phyloP scores from a whole-genome alignment of 176 grass and related monocot species.

The Chrysopogon serrulatus region DNA sequence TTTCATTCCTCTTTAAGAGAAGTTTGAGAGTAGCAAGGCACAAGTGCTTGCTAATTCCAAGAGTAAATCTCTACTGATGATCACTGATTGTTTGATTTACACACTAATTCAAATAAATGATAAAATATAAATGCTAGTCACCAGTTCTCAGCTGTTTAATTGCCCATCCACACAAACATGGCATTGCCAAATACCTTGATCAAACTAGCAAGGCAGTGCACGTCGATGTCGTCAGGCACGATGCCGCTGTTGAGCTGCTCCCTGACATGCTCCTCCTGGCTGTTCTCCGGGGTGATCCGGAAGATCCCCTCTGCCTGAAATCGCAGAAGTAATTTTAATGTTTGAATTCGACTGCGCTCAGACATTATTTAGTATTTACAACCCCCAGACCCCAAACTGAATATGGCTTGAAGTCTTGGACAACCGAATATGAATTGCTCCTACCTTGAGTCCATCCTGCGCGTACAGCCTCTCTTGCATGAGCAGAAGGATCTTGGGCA shows the following conservation, averaged over 20 bases:
- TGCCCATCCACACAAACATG: too few species aligned
- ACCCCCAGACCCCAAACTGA: neutral
- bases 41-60: neutral
- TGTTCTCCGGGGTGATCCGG: constrained; percentile 78
- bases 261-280: constrained; percentile 85
- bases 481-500: constrained; percentile 90
- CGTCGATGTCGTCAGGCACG: constrained; percentile 81
- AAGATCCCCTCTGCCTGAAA: constrained; percentile 90
- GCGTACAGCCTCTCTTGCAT: constrained; percentile 65
- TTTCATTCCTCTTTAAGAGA: neutral
- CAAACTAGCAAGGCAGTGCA: constrained; percentile 85
- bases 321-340: neutral
- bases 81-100: neutral
- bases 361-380: neutral
- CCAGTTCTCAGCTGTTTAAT: neutral
- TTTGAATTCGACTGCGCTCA: neutral
- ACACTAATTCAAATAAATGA: neutral
- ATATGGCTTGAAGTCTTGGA: neutral
- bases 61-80: neutral
- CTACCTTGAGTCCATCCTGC: constrained; percentile 76
- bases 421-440: neutral
- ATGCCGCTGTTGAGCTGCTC: constrained; percentile 84
- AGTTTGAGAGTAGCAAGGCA: neutral
- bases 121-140: neutral
- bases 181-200: constrained; percentile 62